phyloP scores from a whole-genome alignment of 2,329 filamentous ascomycete species.

The Grosmannia serpens region DNA sequence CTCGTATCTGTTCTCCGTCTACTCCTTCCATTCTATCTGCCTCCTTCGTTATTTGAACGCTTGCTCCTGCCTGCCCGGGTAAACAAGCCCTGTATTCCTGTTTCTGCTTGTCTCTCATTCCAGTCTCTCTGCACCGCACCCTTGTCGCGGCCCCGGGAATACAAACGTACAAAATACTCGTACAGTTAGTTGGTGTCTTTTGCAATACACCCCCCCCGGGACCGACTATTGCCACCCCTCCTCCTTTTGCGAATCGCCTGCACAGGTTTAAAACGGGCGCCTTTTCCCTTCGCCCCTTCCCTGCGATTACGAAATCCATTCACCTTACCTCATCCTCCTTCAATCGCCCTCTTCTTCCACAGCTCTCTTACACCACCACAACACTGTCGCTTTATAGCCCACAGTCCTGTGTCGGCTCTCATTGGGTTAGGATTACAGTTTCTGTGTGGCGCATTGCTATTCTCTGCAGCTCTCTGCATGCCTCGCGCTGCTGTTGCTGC shows the following conservation, averaged over 20 bases:
- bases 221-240: background rate
- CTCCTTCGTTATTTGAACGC: background rate
- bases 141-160: background rate
- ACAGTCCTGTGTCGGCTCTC: background rate
- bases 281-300: conserved; percentile 2
- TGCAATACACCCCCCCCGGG: background rate
- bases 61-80: background rate
- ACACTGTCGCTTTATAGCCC: background rate
- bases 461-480: background rate
- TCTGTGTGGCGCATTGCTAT: background rate
- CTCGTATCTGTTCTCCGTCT: background rate
- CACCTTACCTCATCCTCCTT: conserved; percentile 13
- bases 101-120: background rate
- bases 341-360: background rate
- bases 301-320: conserved; percentile 13
- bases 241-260: conserved; percentile 3
- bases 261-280: conserved; percentile 10
- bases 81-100: background rate
- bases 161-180: background rate
- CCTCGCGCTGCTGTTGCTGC: background rate
- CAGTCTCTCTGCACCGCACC: background rate
- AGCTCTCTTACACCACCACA: conserved; percentile 5
- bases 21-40: background rate
- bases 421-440: background rate
- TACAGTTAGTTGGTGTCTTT: background rate